Evolutionary conservation across 768 basidiomycete species (phyloP).

Genomic region (Thelephora aurantiotincta): DNA sequence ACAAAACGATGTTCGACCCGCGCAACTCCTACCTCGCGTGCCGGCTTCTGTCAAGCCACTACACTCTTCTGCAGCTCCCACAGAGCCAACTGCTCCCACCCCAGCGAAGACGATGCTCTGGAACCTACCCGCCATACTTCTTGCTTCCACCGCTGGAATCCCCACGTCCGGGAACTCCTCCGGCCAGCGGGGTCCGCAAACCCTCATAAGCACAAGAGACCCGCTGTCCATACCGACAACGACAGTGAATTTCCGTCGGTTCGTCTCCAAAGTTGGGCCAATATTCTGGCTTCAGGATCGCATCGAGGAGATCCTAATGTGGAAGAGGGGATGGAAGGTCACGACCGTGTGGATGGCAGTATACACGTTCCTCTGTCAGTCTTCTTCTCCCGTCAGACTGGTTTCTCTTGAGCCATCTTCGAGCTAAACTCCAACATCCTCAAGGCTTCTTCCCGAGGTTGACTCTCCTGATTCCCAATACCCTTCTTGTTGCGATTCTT

Average conservation of each 20-base stretch:
- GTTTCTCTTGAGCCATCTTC: not conserved
- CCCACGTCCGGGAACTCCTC: conserved; percentile 10
- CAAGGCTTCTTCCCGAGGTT: conserved; percentile 69
- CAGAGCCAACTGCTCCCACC: conserved; percentile 19
- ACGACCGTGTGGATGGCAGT: conserved; percentile 64
- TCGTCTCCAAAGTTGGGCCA: conserved; percentile 61
- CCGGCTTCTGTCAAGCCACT: conserved; percentile 3
- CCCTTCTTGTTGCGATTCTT: conserved; percentile 46
- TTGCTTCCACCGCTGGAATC: conserved; percentile 9
- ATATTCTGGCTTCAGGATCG: conserved; percentile 87
- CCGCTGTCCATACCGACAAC: conserved; percentile 67
- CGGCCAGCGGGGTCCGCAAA: conserved; percentile 16
- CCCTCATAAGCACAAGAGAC: conserved; percentile 41
- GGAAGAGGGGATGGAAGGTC: conserved; percentile 63
- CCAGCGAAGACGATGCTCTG: conserved; percentile 2
- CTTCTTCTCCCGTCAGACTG: not conserved
- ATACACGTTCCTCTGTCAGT: conserved; percentile 73
- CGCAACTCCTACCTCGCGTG: conserved; percentile 8
- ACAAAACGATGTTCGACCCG: conserved; percentile 1
- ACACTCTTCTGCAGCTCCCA: conserved; percentile 13
- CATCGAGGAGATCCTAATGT: conserved; percentile 71
- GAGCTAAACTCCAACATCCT: not conserved
- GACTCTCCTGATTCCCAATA: conserved; percentile 55
- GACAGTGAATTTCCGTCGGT: conserved; percentile 69
- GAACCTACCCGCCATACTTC: conserved; percentile 26